phyloP scores from a whole-genome alignment of 345 rosid species.

The Arabis alpina region DNA sequence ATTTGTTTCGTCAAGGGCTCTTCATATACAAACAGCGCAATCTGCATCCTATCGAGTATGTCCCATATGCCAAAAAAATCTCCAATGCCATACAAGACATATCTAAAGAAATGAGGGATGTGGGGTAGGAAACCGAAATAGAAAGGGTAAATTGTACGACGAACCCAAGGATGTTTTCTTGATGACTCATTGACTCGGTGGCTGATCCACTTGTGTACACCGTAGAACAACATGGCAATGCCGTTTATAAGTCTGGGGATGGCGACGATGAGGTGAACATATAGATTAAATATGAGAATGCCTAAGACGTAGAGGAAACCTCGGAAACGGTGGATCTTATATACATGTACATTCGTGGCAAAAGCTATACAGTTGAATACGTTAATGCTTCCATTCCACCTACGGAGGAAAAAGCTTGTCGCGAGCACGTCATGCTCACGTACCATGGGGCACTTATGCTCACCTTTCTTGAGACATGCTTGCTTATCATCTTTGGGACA shows the following conservation, averaged over 20 bases:
- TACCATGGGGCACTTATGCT: background rate
- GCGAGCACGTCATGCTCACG: slow-evolving; percentile 27
- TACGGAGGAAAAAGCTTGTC: slow-evolving; percentile 44
- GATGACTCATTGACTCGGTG: slow-evolving; percentile 24
- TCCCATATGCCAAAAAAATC: slow-evolving; percentile 44
- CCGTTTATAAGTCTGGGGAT: too few species aligned
- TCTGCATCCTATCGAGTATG: slow-evolving; percentile 37
- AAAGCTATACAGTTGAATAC: slow-evolving; percentile 54
- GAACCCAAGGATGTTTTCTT: slow-evolving; percentile 21
- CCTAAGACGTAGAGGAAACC: too few species aligned
- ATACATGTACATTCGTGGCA: slow-evolving; percentile 46
- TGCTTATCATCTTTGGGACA: too few species aligned
- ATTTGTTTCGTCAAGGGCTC: slow-evolving; percentile 53
- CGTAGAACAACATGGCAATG: too few species aligned
- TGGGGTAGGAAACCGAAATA: slow-evolving; percentile 30
- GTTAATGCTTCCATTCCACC: slow-evolving; percentile 60
- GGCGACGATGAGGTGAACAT: too few species aligned
- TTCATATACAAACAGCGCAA: slow-evolving; percentile 31
- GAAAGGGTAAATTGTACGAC: slow-evolving; percentile 20
- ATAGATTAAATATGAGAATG: too few species aligned
- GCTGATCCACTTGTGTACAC: slow-evolving; percentile 27
- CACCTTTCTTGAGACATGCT: background rate
- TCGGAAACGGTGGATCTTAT: slow-evolving; percentile 38
- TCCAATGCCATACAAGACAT: background rate
- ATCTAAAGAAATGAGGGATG: slow-evolving; percentile 33